Percentiles rank a stretch among this genome's conserved stretches.
Evolutionary conservation across 176 grass and related monocot species (phyloP).

Genomic region (Juncus inflexus): DNA sequence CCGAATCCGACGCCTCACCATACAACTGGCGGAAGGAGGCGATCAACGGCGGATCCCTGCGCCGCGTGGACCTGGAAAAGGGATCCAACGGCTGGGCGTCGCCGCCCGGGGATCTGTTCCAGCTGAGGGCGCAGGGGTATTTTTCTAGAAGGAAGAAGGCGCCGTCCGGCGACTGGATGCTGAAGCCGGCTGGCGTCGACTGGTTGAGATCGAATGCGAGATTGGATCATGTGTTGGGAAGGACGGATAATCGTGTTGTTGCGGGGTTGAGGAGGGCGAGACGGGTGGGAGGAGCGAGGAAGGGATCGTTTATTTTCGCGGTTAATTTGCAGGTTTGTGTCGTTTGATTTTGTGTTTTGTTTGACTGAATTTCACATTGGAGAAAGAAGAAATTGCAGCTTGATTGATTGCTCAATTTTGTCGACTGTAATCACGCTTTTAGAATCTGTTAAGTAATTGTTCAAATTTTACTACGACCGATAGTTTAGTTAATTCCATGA

Average conservation of each 20-base stretch:
- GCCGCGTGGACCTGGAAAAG: constrained; percentile 58
- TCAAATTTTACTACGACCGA: too few species aligned
- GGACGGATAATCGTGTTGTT: constrained; percentile 55
- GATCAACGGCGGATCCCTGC: constrained; percentile 46
- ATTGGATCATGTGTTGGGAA: constrained; percentile 74
- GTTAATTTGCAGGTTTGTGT: constrained; percentile 71
- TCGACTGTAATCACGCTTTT: neutral
- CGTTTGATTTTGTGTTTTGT: neutral
- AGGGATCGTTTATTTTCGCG: constrained; percentile 74
- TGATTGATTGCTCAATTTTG: neutral
- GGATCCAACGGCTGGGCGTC: constrained; percentile 93
- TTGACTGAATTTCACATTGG: neutral
- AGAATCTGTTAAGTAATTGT: too few species aligned
- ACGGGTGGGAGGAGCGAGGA: constrained; percentile 39
- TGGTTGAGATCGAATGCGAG: constrained; percentile 71
- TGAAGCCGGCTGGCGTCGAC: constrained; percentile 88
- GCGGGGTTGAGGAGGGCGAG: constrained; percentile 55
- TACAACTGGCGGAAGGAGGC: constrained; percentile 53
- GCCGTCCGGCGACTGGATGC: constrained; percentile 50
- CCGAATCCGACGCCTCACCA: constrained; percentile 9
- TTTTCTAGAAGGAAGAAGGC: constrained; percentile 55
- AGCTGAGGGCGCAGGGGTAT: constrained; percentile 51
- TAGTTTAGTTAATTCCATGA: too few species aligned
- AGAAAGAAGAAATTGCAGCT: neutral
- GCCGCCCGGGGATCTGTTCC: constrained; percentile 81